Base-by-base conservation (phyloP, 176 grass and related monocot genomes). In the Saccharum officinarum region DNA sequence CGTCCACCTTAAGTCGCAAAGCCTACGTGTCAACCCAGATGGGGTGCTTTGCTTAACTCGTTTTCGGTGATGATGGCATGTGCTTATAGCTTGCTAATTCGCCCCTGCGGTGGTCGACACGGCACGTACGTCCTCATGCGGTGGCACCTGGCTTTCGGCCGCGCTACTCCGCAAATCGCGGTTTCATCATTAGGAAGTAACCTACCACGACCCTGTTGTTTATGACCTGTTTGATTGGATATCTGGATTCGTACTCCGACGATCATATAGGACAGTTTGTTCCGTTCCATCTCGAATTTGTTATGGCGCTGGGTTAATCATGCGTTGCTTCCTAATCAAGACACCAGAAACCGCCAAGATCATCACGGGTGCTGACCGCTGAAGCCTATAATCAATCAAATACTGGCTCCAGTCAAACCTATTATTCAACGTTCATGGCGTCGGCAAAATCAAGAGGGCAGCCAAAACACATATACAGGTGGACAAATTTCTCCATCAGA, bases 121-220 rank as follows among this genome's bases (percentile, higher is more conserved):
- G 73, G 30, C 45, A 36, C 34, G 11, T 26, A 36, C 34, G 17
- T 20, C 57, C 23, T 69, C 15, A 73, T 26, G 38, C 8, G 64
- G 63, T 28, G 60, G 60, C 23, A 26, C 60, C 64, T 90, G 47
- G 68, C 80, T 87, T 87, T 83, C 68, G 30, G 75, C 73, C 37
- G 79, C n/a, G 83, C 73, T 79, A 1, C 59, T 10, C 84, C 84
- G 80, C 12, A 87, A 87, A 87, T 90, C 69, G 4, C 80, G 89
- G 89, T 47, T 42, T 79, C 10, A 38, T 12, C 33, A 34, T 34
- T 36, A 36, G 34, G 2, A 11, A 11, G 22, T 23, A 61, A 25
- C 57, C 57, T 25, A 61, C n/a, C 57, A 61, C 8, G 47, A 49
- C 57, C 34, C 39, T 25, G 2, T 67, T 60, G 10, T 15, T 62